Evolutionary conservation across 768 basidiomycete genomes (phyloP), one percentile per base, ranked within the genome.

Genomic region (Agaricus bisporus): DNA sequence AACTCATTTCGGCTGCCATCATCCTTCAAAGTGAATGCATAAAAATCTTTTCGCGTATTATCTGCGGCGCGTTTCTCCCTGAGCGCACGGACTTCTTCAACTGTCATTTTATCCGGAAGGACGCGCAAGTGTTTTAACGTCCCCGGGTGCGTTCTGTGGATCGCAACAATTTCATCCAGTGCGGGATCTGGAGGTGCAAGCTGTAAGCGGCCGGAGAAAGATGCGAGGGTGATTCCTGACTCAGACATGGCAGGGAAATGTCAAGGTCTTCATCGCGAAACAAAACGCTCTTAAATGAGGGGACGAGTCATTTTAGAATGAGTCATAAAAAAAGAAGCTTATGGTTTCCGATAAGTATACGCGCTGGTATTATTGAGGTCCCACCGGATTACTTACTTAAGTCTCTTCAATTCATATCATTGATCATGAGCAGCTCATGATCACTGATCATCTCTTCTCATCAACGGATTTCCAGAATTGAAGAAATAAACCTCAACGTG

Each of bases 131-230:
- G 73, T 49, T 64, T 66, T 3, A 70, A 64, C 3, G 70, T 68
- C 35, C 62, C 61, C 6, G 77, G 72, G 61, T 76, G 68, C 10
- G 65, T 62, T 4, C 77, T 72, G 32, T 74, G 65, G 17, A 59
- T 39, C 12, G 71, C 66, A 10, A 70, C 60, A 2, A 53, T 59
- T 55, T 65, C 65, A 59, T 78, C 76, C 43, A 75, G 68, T 5
- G 49, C 56, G 3, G 65, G 44, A 17, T 57, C 51, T 15, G 76
- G 75, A 0, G 68, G 68, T 5, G 63, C 62, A 15, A 78, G 67
- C 26, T 54, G 57, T 12, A 76, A 51, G 54, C 70, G 65, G 18
- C 67, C 67, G 51, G 67, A 66, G 32, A 68, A 67, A 10, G 73
- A 70, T 52, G 61, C 56, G 12, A 73, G 56, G 6, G 58, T 55